These are phyloP conservation scores for Termitomyces sp. DNA, from an alignment of 768 basidiomycete species.

Conservation along the genomic window DNA sequence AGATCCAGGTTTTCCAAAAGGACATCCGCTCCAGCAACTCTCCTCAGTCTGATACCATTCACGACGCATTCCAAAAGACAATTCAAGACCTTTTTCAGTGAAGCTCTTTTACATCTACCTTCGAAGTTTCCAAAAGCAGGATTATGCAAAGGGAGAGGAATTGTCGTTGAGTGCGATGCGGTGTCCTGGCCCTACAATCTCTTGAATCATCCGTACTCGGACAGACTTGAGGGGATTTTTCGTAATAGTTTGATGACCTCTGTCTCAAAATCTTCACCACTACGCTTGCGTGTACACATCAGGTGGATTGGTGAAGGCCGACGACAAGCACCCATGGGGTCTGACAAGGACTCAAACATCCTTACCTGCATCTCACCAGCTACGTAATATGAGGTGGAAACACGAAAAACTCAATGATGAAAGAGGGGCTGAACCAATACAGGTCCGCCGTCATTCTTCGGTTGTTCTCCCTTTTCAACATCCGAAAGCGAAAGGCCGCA, in stretches of 20 bases:
- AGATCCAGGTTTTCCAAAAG: neutral
- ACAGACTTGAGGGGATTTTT: neutral
- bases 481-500: neutral
- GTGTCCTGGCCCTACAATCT: neutral
- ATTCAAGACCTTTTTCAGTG: neutral
- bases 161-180: neutral
- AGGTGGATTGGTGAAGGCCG: neutral
- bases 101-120: neutral
- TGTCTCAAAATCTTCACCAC: neutral
- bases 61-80: neutral
- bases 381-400: no score
- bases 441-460: neutral
- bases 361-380: neutral
- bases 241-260: no score
- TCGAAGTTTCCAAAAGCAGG: neutral
- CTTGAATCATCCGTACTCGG: neutral
- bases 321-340: neutral
- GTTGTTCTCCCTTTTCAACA: neutral
- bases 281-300: neutral
- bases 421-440: no score
- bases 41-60: neutral
- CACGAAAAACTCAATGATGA: no score
- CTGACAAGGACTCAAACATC: neutral
- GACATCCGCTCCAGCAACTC: neutral
- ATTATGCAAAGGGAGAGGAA: neutral